These are phyloP conservation scores for Protostelium mycophagum DNA, from an alignment of 78 protist species.

Conservation along the genomic window DNA sequence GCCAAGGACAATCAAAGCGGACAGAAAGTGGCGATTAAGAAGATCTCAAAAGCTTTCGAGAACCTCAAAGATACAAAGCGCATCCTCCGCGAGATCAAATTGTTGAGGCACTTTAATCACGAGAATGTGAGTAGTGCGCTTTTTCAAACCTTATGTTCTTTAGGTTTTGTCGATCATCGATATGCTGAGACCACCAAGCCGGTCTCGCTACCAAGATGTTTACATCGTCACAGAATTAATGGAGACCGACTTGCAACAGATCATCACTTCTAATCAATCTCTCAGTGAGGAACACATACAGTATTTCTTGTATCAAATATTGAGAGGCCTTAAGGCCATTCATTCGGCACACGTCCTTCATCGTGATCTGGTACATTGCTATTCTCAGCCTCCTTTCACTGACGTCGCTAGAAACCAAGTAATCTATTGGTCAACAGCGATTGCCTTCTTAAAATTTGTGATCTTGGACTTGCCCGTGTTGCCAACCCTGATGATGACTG, in stretches of 20 bases:
- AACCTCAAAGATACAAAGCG: constrained; percentile 88
- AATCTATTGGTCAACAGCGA: constrained; percentile 93
- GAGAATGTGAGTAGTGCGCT: constrained; percentile 47
- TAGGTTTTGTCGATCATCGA: constrained; percentile 40
- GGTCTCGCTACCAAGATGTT: constrained; percentile 49
- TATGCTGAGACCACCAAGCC: constrained; percentile 29
- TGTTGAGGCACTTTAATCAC: constrained; percentile 70
- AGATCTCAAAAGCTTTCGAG: constrained; percentile 83
- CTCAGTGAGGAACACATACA: constrained; percentile 94
- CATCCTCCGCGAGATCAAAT: constrained; percentile 93
- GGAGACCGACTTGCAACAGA: constrained; percentile 94
- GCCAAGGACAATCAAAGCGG: constrained; percentile 31
- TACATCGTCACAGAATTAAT: constrained; percentile 91
- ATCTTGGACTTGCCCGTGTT: constrained; percentile 73
- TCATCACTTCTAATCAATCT: constrained; percentile 85
- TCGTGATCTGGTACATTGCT: constrained; percentile 70
- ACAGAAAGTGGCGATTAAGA: constrained; percentile 90
- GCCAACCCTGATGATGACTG: constrained; percentile 25
- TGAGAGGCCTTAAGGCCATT: constrained; percentile 88
- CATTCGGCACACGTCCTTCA: constrained; percentile 96
- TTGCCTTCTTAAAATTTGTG: constrained; percentile 87
- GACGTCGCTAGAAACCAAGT: constrained; percentile 83
- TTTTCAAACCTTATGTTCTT: background rate
- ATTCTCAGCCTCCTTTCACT: background rate
- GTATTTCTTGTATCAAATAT: constrained; percentile 92